These are phyloP conservation scores for Gastrolobium bilobum DNA, from an alignment of 306 rosid genomes.

Conservation along the genomic window DNA sequence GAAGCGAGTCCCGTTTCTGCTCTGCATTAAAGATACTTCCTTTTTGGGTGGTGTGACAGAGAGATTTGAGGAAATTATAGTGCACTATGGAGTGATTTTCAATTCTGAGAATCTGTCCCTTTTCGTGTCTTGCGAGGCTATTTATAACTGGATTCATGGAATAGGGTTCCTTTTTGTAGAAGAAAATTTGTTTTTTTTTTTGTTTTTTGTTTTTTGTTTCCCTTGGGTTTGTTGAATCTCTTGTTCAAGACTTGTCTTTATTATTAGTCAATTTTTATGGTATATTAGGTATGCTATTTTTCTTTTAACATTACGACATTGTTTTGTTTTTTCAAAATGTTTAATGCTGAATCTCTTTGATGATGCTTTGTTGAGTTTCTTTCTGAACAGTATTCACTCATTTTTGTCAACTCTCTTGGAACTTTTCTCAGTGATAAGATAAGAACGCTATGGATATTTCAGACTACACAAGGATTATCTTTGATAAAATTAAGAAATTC, in stretches of 20 bases:
- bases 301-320: neutral
- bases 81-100: slow-evolving; percentile 21
- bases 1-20: neutral
- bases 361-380: neutral
- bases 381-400: neutral
- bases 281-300: slow-evolving; percentile 25
- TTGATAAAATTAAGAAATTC: slow-evolving; percentile 61
- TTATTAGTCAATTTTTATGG: slow-evolving; percentile 10
- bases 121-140: slow-evolving; percentile 17
- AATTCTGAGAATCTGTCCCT: neutral
- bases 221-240: slow-evolving; percentile 24
- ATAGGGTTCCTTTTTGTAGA: neutral
- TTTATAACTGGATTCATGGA: slow-evolving; percentile 17
- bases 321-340: neutral
- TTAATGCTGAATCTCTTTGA: slow-evolving; percentile 9
- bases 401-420: neutral
- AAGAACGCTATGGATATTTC: slow-evolving; percentile 69
- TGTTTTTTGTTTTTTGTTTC: neutral
- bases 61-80: slow-evolving; percentile 29
- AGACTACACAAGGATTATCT: slow-evolving; percentile 62
- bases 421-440: slow-evolving; percentile 52
- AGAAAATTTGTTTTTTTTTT: neutral
- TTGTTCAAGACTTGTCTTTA: neutral
- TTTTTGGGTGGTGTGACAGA: slow-evolving; percentile 41
- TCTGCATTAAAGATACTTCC: slow-evolving; percentile 45